These are phyloP conservation scores for Aspergillus sp. DNA, from an alignment of 2,329 filamentous ascomycete species.

Conservation along the genomic window DNA sequence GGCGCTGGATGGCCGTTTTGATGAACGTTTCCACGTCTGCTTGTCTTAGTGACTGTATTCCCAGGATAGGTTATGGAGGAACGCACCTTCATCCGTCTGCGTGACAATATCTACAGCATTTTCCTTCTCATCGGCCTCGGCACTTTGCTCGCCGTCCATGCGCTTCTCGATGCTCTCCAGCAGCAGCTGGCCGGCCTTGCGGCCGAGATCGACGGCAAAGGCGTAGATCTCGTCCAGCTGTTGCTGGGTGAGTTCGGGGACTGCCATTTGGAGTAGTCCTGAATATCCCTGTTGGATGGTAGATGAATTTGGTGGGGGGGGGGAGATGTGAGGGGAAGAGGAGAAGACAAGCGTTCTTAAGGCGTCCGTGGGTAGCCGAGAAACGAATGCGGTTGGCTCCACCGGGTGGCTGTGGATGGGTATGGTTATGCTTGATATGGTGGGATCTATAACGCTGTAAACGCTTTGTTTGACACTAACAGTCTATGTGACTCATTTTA, in stretches of 20 bases:
- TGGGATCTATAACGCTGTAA: too few species aligned
- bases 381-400: too few species aligned
- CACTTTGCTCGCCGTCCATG: constrained; percentile 42
- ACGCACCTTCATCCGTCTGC: constrained; percentile 67
- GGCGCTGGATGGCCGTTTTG: constrained; percentile 54
- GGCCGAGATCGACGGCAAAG: constrained; percentile 69
- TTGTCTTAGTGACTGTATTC: neutral
- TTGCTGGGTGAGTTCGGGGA: constrained; percentile 21
- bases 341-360: too few species aligned
- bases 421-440: too few species aligned
- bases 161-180: constrained; percentile 61
- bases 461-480: too few species aligned
- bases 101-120: constrained; percentile 76
- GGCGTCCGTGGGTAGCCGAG: too few species aligned
- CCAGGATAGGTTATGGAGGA: neutral
- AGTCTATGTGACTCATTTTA: too few species aligned
- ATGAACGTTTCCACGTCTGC: constrained; percentile 71
- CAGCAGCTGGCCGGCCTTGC: constrained; percentile 66
- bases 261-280: constrained; percentile 16
- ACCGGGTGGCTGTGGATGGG: too few species aligned
- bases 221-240: constrained; percentile 65
- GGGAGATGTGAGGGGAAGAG: neutral
- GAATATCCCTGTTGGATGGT: too few species aligned
- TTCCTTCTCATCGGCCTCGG: constrained; percentile 62
- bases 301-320: neutral